Evolutionary conservation across 805 yeast species (phyloP).

Genomic region (Ogataea ganodermae): DNA sequence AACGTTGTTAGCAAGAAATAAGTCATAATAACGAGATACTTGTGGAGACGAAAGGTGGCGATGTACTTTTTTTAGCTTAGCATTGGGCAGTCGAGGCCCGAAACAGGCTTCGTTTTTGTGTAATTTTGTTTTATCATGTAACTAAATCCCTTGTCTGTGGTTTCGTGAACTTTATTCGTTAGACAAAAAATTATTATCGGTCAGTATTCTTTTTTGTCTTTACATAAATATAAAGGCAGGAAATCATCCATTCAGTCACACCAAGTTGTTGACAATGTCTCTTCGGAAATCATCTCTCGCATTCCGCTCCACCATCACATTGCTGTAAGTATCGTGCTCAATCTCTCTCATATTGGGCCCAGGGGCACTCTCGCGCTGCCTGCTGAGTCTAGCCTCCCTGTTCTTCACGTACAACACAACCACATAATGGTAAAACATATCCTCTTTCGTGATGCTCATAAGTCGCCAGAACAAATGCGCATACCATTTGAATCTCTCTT

Average conservation of each 20-base stretch:
- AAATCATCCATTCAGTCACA: slow-evolving; percentile 5
- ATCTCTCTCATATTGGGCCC: background rate
- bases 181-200: too few relatives aligned
- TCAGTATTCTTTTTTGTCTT: too few relatives aligned
- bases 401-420: slow-evolving; percentile 35
- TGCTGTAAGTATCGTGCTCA: background rate
- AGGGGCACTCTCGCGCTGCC: slow-evolving; percentile 7
- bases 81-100: background rate
- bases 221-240: too few relatives aligned
- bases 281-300: slow-evolving; percentile 11
- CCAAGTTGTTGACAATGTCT: slow-evolving; percentile 14
- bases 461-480: slow-evolving; percentile 50
- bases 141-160: too few relatives aligned
- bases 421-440: slow-evolving; percentile 56
- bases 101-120: background rate
- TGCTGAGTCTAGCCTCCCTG: slow-evolving; percentile 25
- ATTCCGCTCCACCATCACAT: background rate
- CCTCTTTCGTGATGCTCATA: slow-evolving; percentile 54
- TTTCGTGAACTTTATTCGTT: too few relatives aligned
- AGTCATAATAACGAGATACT: background rate
- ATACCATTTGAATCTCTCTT: slow-evolving; percentile 25
- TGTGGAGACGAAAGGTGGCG: background rate
- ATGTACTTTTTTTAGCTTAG: slow-evolving; percentile 4
- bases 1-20: slow-evolving; percentile 43
- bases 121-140: background rate